phyloP scores from a whole-genome alignment of 352 stramenopile species.

The Plasmopara muralis region DNA sequence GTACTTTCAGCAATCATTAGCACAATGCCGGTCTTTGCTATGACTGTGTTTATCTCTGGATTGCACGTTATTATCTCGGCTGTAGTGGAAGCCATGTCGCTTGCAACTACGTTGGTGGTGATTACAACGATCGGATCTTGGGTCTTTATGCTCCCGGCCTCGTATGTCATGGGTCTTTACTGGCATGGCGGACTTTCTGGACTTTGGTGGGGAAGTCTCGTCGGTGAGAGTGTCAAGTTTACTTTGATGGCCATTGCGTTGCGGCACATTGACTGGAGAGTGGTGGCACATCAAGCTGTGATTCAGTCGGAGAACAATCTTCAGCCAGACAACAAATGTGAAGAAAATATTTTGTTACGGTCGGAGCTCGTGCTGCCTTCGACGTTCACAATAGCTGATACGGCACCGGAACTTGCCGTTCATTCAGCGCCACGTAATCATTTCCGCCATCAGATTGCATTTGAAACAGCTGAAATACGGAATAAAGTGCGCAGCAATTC shows the following conservation, averaged over 20 bases:
- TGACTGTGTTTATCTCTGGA: conserved; percentile 65
- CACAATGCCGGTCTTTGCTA: conserved; percentile 62
- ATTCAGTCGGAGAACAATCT: conserved; percentile 50
- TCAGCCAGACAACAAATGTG: conserved; percentile 35
- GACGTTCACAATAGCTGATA: conserved; percentile 54
- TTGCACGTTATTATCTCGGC: conserved; percentile 72
- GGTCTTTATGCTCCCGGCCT: conserved; percentile 59
- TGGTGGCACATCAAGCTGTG: conserved; percentile 61
- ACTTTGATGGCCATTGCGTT: conserved; percentile 49
- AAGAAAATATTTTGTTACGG: conserved; percentile 46
- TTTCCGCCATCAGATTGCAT: conserved; percentile 9
- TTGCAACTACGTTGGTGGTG: conserved; percentile 57
- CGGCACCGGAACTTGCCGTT: conserved; percentile 49
- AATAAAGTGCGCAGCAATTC: conserved; percentile 10
- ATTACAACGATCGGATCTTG: conserved; percentile 68
- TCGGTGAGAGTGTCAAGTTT: conserved; percentile 71
- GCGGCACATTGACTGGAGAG: conserved; percentile 57
- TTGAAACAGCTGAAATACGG: conserved; percentile 4
- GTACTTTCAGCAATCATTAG: conserved; percentile 44
- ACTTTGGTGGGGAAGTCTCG: conserved; percentile 71
- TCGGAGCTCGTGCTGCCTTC: conserved; percentile 45
- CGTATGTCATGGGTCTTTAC: conserved; percentile 52
- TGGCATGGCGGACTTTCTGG: conserved; percentile 43
- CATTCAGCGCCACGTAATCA: conserved; percentile 40
- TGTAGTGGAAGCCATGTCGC: conserved; percentile 75